Base-by-base conservation (phyloP, 192 early-diverging fungal species). In the Podila epigama region DNA sequence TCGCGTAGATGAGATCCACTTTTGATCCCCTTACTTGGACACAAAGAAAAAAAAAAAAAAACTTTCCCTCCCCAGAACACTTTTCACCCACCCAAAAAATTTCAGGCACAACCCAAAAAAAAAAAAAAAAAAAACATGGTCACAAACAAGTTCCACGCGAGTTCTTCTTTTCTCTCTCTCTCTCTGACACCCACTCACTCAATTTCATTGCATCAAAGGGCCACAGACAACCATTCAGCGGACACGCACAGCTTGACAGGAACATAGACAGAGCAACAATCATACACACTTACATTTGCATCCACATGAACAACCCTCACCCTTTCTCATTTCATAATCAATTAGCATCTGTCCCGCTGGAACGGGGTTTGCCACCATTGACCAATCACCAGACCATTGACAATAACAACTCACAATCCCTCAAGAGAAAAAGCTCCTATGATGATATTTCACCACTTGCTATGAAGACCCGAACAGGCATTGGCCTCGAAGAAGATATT, bases 401-500 rank as follows among this genome's bases (percentile, higher is more conserved):
- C 28, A 44, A 5, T 12, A 15, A 25, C 4, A 27, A 15, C 18
- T 27, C 25, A 8, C 60, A 28, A 12, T 68, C 73, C 4, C 60
- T 41, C 6, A 77, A 77, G 50, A 50, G 73, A 29, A 77, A 68
- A 33, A 75, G 60, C 37, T 68, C 73, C 1, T 51, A 64, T 59
- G 73, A 77, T 2, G 73, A 77, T 53, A 64, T 58, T 1, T 77
- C 73, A 39, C 73, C 73, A 1, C 52, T 77, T 6, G 59, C 55
- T 5, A 77, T 68, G 66, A 77, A 77, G 36, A 77, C 73, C 15
- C 59, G 73, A 12, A 27, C 61, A 31, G 73, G 73, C 4, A 64
- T 77, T 27, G 73, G 73, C 15, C 66, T 77, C 53, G 73, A 77
- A 36, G 34, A 68, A 22, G 73, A 77, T n/a, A 77, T 77, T 50